Percentiles rank a stretch among this genome's conserved stretches.
Evolutionary conservation across 257 asterid genomes (phyloP).

Genomic region (Capsicum baccatum): DNA sequence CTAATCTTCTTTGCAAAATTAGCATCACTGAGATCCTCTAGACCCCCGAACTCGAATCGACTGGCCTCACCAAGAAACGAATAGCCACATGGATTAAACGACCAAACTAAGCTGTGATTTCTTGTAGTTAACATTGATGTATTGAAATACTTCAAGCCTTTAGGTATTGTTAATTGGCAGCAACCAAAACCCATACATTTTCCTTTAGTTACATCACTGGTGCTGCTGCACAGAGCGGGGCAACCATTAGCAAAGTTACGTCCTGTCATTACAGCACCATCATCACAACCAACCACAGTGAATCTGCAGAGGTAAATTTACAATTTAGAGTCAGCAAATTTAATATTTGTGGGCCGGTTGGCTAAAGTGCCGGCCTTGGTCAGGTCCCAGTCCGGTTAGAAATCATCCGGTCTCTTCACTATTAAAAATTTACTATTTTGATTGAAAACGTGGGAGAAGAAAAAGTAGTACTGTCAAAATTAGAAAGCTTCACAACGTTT

Average conservation of each 20-base stretch:
- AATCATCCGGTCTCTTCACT: too few species aligned
- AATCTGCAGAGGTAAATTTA: slow-evolving; percentile 44
- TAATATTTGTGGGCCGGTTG: not conserved
- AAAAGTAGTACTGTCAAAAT: too few species aligned
- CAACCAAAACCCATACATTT: slow-evolving; percentile 62
- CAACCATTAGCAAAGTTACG: slow-evolving; percentile 48
- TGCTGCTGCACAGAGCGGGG: slow-evolving; percentile 42
- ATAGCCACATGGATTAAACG: slow-evolving; percentile 53
- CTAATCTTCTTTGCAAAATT: slow-evolving; percentile 38
- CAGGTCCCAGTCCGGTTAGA: not conserved
- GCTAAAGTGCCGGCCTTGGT: not conserved
- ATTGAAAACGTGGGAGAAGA: too few species aligned
- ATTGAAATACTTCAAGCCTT: slow-evolving; percentile 44
- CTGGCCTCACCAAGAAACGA: slow-evolving; percentile 60
- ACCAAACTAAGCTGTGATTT: slow-evolving; percentile 20
- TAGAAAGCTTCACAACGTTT: too few species aligned
- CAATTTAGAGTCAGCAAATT: not conserved
- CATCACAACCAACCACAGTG: slow-evolving; percentile 61
- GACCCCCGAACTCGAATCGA: slow-evolving; percentile 37
- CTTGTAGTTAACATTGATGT: not conserved
- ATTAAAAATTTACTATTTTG: too few species aligned
- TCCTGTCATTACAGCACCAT: slow-evolving; percentile 38
- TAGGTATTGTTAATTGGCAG: slow-evolving; percentile 57
- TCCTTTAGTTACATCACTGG: slow-evolving; percentile 45
- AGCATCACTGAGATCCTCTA: slow-evolving; percentile 39